phyloP scores from a whole-genome alignment of 2,329 filamentous ascomycete genomes.

The Colletotrichum abscissum region DNA sequence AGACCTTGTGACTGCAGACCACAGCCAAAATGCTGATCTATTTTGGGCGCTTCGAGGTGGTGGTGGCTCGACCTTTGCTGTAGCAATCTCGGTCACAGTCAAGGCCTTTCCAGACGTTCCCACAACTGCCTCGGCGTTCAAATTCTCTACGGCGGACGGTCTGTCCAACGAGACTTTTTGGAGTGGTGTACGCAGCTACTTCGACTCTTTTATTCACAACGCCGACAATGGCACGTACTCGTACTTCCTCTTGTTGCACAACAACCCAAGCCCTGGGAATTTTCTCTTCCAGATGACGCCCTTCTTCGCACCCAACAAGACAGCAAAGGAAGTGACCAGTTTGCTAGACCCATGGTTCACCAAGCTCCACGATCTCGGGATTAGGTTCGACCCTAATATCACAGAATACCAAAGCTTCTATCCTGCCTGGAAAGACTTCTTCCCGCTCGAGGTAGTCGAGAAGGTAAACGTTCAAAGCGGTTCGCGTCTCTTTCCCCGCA shows the following conservation, averaged over 20 bases:
- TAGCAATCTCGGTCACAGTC: conserved; percentile 21
- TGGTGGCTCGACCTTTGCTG: conserved; percentile 50
- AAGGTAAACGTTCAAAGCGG: conserved; percentile 25
- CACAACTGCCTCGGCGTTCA: conserved; percentile 11
- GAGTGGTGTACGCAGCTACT: conserved; percentile 19
- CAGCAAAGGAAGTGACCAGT: not conserved
- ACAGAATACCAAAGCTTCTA: conserved; percentile 25
- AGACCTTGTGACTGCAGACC: conserved; percentile 58
- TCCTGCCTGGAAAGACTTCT: conserved; percentile 25
- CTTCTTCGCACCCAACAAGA: conserved; percentile 35
- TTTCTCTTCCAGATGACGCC: conserved; percentile 27
- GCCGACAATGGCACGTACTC: conserved; percentile 20
- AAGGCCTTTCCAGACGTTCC: conserved; percentile 9
- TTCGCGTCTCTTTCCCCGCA: conserved; percentile 12
- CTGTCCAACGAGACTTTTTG: conserved; percentile 24
- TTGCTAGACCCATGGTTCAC: conserved; percentile 22
- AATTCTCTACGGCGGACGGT: conserved; percentile 20
- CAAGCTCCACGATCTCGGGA: not conserved
- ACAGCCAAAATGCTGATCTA: conserved; percentile 61
- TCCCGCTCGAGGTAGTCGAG: conserved; percentile 10
- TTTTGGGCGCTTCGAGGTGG: conserved; percentile 74
- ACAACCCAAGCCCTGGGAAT: conserved; percentile 17
- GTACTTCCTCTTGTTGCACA: not conserved
- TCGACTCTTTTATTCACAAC: conserved; percentile 19
- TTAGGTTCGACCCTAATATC: conserved; percentile 12